Conservation (phyloP, 2,329 filamentous ascomycete species). For the Fusarium verrucosum region DNA sequence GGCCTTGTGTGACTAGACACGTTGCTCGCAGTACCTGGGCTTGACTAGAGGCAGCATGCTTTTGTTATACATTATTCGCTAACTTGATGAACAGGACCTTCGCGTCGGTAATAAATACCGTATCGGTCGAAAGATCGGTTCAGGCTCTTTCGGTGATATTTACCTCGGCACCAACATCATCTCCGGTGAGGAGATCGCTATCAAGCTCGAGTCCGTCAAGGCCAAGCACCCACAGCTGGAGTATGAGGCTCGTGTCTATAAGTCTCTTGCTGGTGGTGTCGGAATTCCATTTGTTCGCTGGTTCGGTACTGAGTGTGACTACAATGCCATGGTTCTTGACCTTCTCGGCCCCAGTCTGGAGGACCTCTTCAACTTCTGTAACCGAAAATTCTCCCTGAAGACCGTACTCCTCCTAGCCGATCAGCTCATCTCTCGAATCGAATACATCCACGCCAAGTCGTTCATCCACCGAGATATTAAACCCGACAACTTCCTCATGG, state of each 20-base stretch:
- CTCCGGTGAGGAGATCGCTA: slow-evolving; percentile 98
- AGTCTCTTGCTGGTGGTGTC: slow-evolving; percentile 91
- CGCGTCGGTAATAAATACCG: slow-evolving; percentile 99
- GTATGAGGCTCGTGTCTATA: slow-evolving; percentile 96
- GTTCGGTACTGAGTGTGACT: slow-evolving; percentile 99
- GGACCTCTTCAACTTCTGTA: slow-evolving; percentile 99
- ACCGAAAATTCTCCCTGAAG: slow-evolving; percentile 99
- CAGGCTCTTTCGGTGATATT: slow-evolving; percentile 97
- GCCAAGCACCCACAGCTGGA: slow-evolving; percentile 99
- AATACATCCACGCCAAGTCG: slow-evolving; percentile 99
- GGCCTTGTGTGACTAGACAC: background rate
- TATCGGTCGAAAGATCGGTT: slow-evolving; percentile 98
- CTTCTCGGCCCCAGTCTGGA: slow-evolving; percentile 94
- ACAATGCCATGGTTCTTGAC: slow-evolving; percentile 99
- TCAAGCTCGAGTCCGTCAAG: slow-evolving; percentile 99
- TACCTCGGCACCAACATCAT: slow-evolving; percentile 99
- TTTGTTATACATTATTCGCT: slow-evolving; percentile 12
- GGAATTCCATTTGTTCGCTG: slow-evolving; percentile 99
- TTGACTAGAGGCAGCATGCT: background rate
- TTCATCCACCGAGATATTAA: slow-evolving; percentile 99
- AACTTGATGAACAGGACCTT: slow-evolving; percentile 74
- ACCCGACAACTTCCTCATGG: slow-evolving; percentile 99
- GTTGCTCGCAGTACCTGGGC: background rate
- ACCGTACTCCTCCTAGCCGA: slow-evolving; percentile 96
- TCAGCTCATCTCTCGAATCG: slow-evolving; percentile 98